These are phyloP conservation scores for Mallotus repandus DNA, from an alignment of 441 rosid species.

Conservation along the genomic window DNA sequence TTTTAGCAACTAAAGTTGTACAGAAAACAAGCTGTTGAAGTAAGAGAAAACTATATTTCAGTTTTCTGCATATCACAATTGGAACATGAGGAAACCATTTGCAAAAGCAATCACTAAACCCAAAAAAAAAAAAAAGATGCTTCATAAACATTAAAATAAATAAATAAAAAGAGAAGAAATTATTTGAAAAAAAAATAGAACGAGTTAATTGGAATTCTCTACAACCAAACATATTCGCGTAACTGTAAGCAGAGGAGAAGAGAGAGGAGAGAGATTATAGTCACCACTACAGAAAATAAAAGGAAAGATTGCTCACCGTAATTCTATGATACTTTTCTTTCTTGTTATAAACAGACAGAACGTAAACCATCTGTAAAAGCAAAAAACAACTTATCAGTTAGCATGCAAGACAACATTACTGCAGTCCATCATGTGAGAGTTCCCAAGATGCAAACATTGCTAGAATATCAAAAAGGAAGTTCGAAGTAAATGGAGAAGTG, in stretches of 20 bases:
- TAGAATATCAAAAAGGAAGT: background rate
- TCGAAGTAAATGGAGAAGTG: too few relatives aligned
- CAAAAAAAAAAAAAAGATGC: background rate
- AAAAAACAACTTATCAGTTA: constrained; percentile 9
- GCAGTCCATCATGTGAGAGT: background rate
- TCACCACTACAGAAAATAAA: constrained; percentile 15
- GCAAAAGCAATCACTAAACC: background rate
- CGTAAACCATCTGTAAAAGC: constrained; percentile 89
- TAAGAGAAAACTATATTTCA: background rate
- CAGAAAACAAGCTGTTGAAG: background rate
- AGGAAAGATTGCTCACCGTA: constrained; percentile 56
- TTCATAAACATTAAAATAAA: background rate
- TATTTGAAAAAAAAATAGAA: background rate
- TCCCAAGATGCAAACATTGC: background rate
- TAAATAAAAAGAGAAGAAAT: too few relatives aligned
- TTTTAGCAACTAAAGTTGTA: background rate
- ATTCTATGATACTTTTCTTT: constrained; percentile 87
- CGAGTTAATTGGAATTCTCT: constrained; percentile 5
- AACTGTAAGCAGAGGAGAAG: background rate
- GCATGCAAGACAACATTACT: background rate
- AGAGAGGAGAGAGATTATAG: background rate
- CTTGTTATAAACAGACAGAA: constrained; percentile 88
- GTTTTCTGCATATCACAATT: background rate
- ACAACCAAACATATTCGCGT: background rate
- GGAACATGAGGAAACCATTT: background rate